These are phyloP conservation scores for Botryotinia convoluta DNA, from an alignment of 2,329 filamentous ascomycete genomes.

Conservation along the genomic window DNA sequence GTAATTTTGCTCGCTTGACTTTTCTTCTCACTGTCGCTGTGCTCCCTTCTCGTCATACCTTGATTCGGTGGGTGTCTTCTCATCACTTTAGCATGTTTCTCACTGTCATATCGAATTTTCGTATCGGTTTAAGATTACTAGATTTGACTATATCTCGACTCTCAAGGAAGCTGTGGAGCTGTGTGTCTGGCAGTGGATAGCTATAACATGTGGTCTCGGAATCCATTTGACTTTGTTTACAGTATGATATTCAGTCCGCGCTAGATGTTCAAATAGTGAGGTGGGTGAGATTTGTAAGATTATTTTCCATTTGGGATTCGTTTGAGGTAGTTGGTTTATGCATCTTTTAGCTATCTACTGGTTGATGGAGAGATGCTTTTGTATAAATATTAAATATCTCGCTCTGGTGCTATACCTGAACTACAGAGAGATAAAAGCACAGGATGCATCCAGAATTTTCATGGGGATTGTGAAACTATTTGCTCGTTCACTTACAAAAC, in stretches of 20 bases:
- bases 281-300: background rate
- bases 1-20: background rate
- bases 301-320: background rate
- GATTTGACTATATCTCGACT: accelerated
- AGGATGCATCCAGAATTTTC: no score
- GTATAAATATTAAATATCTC: background rate
- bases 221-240: no score
- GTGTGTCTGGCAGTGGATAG: no score
- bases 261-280: background rate
- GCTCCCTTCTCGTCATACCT: background rate
- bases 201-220: no score
- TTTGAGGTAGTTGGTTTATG: background rate
- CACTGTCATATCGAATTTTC: background rate
- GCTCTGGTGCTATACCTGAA: background rate
- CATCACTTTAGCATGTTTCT: background rate
- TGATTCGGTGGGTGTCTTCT: background rate
- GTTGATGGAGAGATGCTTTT: background rate
- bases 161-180: accelerated
- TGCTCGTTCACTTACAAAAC: background rate
- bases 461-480: no score
- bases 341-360: background rate
- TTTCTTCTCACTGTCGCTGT: background rate
- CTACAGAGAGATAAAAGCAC: no score
- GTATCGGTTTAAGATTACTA: accelerated
- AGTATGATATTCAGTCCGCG: background rate